Conservation (phyloP, 805 yeast species). For the Blastobotrys mokoenaii region DNA sequence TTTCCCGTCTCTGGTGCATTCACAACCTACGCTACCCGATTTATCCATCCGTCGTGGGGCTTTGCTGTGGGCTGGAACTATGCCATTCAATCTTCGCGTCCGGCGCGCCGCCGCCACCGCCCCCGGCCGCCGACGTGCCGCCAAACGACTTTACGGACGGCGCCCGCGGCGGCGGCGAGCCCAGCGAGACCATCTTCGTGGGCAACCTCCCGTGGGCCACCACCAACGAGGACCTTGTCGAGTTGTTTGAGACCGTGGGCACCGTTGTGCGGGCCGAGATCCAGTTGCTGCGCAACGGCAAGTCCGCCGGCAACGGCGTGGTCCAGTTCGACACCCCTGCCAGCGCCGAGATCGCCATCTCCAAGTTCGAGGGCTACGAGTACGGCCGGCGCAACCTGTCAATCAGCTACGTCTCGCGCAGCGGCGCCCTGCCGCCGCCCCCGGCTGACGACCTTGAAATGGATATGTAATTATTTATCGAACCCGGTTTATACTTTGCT, state of each 20-base stretch:
- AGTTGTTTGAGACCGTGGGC: constrained; percentile 80
- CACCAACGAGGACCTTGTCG: constrained; percentile 73
- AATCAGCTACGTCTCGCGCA: constrained; percentile 55
- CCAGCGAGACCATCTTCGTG: constrained; percentile 55
- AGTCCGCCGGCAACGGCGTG: constrained; percentile 79
- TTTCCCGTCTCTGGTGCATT: constrained; percentile 45
- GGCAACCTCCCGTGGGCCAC: constrained; percentile 84
- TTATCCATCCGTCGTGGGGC: constrained; percentile 9
- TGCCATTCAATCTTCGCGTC: constrained; percentile 64
- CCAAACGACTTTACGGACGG: constrained; percentile 51
- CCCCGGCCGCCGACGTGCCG: too few species aligned
- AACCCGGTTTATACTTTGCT: too few species aligned
- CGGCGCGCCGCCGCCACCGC: constrained; percentile 5
- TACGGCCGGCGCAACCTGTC: constrained; percentile 75
- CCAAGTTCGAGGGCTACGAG: constrained; percentile 65
- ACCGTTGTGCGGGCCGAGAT: constrained; percentile 68
- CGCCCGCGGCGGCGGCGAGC: constrained; percentile 53
- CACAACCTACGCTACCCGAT: constrained; percentile 45
- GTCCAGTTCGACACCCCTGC: constrained; percentile 62
- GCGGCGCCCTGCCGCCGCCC: neutral
- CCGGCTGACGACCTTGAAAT: neutral
- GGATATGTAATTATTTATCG: too few species aligned
- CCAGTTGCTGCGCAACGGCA: constrained; percentile 50
- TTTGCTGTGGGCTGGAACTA: constrained; percentile 65
- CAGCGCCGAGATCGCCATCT: constrained; percentile 66